Evolutionary conservation across 441 rosid species (phyloP).

Genomic region (Populus hybrid): DNA sequence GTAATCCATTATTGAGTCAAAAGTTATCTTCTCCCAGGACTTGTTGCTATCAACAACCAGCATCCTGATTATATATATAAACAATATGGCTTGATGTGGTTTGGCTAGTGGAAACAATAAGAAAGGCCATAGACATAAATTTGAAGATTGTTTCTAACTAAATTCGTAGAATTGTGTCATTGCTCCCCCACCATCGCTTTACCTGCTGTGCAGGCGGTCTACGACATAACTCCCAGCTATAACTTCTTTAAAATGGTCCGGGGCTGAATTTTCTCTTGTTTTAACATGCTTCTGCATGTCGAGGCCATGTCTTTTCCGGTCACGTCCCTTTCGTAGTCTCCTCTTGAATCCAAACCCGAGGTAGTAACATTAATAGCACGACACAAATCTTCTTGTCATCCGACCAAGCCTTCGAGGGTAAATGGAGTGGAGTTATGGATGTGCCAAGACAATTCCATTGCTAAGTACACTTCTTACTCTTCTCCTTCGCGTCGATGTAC

Average conservation of each 20-base stretch:
- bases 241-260: neutral
- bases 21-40: constrained; percentile 1
- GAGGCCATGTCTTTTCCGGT: neutral
- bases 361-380: too few species aligned
- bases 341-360: neutral
- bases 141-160: neutral
- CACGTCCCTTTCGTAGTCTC: neutral
- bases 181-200: neutral
- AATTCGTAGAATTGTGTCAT: neutral
- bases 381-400: too few species aligned
- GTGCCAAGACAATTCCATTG: too few species aligned
- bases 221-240: neutral
- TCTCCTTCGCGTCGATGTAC: neutral
- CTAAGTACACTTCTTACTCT: too few species aligned
- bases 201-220: neutral
- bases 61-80: neutral
- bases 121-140: neutral
- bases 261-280: neutral
- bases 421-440: too few species aligned
- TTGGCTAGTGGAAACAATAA: constrained; percentile 5
- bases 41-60: constrained; percentile 20
- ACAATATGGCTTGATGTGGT: constrained; percentile 6
- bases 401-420: neutral
- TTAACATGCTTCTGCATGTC: neutral
- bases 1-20: neutral